A percentile compares a stretch with the other conserved stretches of the same genome.
phyloP scores from a whole-genome alignment of 2,329 filamentous ascomycete species.

The Colletotrichum cuscutae region DNA sequence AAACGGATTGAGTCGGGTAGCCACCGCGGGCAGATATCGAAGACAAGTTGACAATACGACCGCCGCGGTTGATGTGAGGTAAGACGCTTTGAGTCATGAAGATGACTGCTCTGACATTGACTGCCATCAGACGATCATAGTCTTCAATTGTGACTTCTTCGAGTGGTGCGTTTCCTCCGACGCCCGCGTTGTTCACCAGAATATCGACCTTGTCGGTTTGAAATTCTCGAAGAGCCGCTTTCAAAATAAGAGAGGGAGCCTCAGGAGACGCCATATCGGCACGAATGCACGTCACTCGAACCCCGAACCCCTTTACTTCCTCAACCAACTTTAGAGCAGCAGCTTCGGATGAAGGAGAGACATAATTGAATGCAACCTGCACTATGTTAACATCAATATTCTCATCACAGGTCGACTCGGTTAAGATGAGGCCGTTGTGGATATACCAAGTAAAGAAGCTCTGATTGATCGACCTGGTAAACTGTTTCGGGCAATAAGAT shows the following conservation, averaged over 20 bases:
- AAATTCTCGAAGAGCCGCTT: background rate
- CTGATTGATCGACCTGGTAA: no score
- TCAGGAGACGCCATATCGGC: slow-evolving; percentile 17
- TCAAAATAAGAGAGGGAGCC: background rate
- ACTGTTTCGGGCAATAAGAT: background rate
- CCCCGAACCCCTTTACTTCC: slow-evolving; percentile 8
- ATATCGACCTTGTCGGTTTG: slow-evolving; percentile 20
- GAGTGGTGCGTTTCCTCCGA: slow-evolving; percentile 2
- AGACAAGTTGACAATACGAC: slow-evolving; percentile 48
- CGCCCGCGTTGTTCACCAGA: slow-evolving; percentile 22
- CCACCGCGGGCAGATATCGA: slow-evolving; percentile 45
- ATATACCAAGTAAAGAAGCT: background rate
- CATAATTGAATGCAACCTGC: slow-evolving; percentile 27
- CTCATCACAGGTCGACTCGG: no score
- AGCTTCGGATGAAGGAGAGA: slow-evolving; percentile 12
- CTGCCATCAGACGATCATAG: slow-evolving; percentile 16
- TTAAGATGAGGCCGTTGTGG: background rate
- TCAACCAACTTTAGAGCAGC: background rate
- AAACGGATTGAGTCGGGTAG: slow-evolving; percentile 42
- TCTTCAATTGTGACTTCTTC: slow-evolving; percentile 19
- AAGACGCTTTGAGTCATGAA: slow-evolving; percentile 45
- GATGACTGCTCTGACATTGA: slow-evolving; percentile 36
- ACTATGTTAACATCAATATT: background rate
- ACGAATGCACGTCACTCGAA: slow-evolving; percentile 5
- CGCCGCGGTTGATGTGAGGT: slow-evolving; percentile 42